Base-by-base conservation (phyloP, 1,284 basidiomycete genomes). In the Heterobasidion parviporum region DNA sequence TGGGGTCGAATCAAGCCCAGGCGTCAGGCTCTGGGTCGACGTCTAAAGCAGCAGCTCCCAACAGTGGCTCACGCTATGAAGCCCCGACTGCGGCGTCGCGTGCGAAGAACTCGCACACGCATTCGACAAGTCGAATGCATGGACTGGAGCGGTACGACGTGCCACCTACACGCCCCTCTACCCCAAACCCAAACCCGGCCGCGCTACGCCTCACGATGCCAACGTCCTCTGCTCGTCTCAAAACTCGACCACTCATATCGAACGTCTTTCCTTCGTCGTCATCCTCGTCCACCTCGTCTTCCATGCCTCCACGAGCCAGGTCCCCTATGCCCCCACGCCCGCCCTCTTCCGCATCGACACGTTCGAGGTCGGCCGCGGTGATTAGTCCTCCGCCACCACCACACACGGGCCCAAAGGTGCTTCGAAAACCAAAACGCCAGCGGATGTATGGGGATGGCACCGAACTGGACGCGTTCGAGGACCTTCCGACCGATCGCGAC, bases 391-490 rank as follows among this genome's bases (percentile, higher is more conserved):
- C 41, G 59, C 67, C 78, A 48, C 16, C 41, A 59, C 67, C 78
- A 14, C 26, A 41, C 38, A 68, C 74, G 8, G 79, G 79, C n/a
- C 79, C 83, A 6, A 88, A 84, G 67, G 68, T 92, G 12, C 72
- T 94, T 53, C 83, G 85, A 56, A 77, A 83, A 63, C 89, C 92
- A 2, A 89, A 88, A 66, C 81, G 85, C 52, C 74, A 75, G 56
- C 78, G 83, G 57, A 77, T 80, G 15, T 98, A 90, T 68, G 94
- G 94, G 2, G 93, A 97, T 68, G 95, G 95, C 6, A 93, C 91
- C 8, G 95, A 98, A 71, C 75, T 98, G 50, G 95, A 98, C 64
- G 85, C 70, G 1, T 84, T 98, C 60, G 94, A 96, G 41, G 95
- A 98, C 70, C 77, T 98, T 46, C 87, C 87, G 6, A 90, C 89